Conservation (phyloP, 306 rosid genomes). For the Sophora flavescens region DNA sequence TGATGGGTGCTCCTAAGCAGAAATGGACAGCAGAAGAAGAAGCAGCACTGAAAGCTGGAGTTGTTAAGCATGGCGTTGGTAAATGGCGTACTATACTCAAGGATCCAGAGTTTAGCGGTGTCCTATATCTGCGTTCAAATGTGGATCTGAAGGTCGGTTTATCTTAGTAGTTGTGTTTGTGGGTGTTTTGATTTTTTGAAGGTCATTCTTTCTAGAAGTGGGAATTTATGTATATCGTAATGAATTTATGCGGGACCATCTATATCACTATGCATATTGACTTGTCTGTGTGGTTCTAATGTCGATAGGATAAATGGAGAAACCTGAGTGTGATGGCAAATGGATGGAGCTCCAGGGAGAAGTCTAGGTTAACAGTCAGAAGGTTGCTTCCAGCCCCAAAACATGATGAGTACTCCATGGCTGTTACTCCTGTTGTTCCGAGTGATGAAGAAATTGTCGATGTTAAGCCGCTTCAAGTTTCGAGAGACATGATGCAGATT, state of each 20-base stretch:
- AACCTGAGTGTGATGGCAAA: conserved; percentile 93
- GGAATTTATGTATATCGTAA: conserved; percentile 15
- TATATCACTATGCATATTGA: background rate
- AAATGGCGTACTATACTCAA: conserved; percentile 98
- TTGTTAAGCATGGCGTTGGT: conserved; percentile 95
- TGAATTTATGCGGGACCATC: conserved; percentile 39
- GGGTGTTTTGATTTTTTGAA: conserved; percentile 25
- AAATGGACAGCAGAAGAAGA: conserved; percentile 96
- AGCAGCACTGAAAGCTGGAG: conserved; percentile 96
- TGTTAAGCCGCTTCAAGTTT: conserved; percentile 64
- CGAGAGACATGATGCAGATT: conserved; percentile 61
- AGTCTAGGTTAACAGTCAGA: conserved; percentile 69
- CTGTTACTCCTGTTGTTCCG: conserved; percentile 52
- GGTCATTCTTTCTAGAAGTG: conserved; percentile 20
- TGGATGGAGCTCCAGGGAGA: conserved; percentile 95
- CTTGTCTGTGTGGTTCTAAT: conserved; percentile 39
- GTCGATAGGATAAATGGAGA: conserved; percentile 93
- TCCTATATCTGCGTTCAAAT: conserved; percentile 87
- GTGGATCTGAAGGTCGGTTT: conserved; percentile 93
- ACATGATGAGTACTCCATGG: conserved; percentile 68
- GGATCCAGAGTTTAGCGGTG: conserved; percentile 84
- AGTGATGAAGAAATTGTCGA: conserved; percentile 86
- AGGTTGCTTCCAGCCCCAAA: conserved; percentile 66
- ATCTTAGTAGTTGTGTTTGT: conserved; percentile 25
- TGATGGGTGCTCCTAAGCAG: conserved; percentile 99